Evolutionary conservation across 2,329 filamentous ascomycete genomes (phyloP), one percentile per base, ranked within the genome.

Genomic region (Aspergillus sp.): DNA sequence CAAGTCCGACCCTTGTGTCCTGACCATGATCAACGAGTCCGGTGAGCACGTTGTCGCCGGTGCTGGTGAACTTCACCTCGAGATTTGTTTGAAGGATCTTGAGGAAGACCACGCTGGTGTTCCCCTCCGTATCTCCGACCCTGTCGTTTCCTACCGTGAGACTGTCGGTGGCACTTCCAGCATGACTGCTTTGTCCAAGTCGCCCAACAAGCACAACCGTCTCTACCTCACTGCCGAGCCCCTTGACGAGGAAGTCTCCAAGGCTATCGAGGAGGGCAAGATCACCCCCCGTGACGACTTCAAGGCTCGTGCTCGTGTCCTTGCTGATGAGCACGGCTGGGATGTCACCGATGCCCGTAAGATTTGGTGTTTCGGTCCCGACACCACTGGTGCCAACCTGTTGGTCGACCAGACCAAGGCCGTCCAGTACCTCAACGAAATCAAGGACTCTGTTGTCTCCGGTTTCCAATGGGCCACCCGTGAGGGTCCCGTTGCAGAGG

Each of bases 151-250:
- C 78, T 99, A 96, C 89, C 93, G 95, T 87, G 95, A 99, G 88
- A 96, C 93, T 65, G 93, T 99, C 74, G 80, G 80, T 69, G 84
- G 66, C 73, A 87, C 87, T 76, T 98, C 95, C 55, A 91, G 88
- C 86, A 98, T 98, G 74, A 96, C 91, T 74, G 95, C 95, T 69
- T 85, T 99, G 74, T 98, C 95, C 81, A 99, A 99, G 86, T 99
- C 95, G 48, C 95, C 95, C 83, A 99, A 99, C 90, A 99, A 99
- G 91, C 95, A 99, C 90, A 99, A 99, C 87, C 93, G 95, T 92
- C 86, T 99, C 62, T 99, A 98, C 85, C 88, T 99, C 82, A 86
- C 85, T 79, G 95, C 95, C 66, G 83, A 92, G 81, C 95, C 95
- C 71, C 85, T 99, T 56, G 86, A 86, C 45, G 95, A 99, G 86